Conservation (phyloP, 192 early-diverging fungal genomes). For the Umbelopsis vinacea region DNA sequence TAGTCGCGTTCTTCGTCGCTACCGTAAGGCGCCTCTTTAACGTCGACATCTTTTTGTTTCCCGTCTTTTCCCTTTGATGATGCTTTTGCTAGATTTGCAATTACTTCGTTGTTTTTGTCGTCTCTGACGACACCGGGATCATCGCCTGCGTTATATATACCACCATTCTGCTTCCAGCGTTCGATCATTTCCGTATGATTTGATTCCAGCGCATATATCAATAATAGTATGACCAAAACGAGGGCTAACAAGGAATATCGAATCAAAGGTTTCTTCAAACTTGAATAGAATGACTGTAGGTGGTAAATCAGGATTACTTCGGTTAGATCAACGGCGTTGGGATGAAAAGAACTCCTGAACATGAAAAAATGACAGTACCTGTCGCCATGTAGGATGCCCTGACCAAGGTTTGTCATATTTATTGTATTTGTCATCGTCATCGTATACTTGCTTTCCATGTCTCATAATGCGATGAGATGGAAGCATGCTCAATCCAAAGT, state of each 20-base stretch:
- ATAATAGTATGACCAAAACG: slow-evolving; percentile 1
- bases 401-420: slow-evolving; percentile 27
- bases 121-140: slow-evolving; percentile 19
- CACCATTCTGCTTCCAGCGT: slow-evolving; percentile 24
- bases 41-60: neutral
- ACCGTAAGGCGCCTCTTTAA: neutral
- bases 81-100: neutral
- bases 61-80: neutral
- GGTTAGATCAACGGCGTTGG: neutral
- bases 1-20: slow-evolving; percentile 5
- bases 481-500: slow-evolving; percentile 28
- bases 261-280: neutral
- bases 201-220: neutral
- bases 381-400: neutral
- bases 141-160: slow-evolving; percentile 26
- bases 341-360: neutral
- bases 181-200: slow-evolving; percentile 21
- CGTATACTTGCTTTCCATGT: slow-evolving; percentile 22
- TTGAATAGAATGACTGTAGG: neutral
- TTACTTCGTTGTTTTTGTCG: slow-evolving; percentile 28
- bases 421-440: slow-evolving; percentile 42
- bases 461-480: slow-evolving; percentile 38
- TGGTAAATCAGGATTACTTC: neutral
- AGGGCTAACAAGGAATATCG: slow-evolving; percentile 7
- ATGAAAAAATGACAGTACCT: neutral